Base-by-base conservation (phyloP, 495 filamentous ascomycete species). In the Lophiostoma macrostomum region DNA sequence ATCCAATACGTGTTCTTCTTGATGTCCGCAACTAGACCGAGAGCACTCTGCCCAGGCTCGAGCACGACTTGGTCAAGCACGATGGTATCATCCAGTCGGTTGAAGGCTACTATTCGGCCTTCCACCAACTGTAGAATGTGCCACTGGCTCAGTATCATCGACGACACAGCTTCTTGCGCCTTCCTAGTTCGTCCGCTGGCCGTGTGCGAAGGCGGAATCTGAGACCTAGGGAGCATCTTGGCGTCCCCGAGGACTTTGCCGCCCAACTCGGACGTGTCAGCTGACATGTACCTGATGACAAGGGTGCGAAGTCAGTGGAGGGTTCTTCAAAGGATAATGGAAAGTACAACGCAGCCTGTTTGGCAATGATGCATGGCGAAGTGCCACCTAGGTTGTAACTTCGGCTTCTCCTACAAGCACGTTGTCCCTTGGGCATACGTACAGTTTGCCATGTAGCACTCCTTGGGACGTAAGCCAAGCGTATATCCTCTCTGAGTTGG, bases 1-100 rank as follows among this genome's bases (percentile, higher is more conserved):
- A 96, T 79, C 93, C 93, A 98, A 64, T 87, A 96, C 0, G 93
- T 98, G 53, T 88, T 91, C 73, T 96, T 94, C 60, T 89, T 90
- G 25, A 84, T 76, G 68, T 98, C 93, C 4, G 89, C 83, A 60
- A 87, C 81, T 16, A 98, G 78, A 22, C 88, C 90, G 29, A 97
- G 69, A 7, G 82, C 82, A 53, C 76, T 82, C 48, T 94, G 87
- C 4, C 85, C 84, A 19, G 80, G 79, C 50, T 94, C 86, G n/a
- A 96, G 74, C 4, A 97, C 83, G 13, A 80, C 69, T 65, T 96
- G 89, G 65, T 95, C 86, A 61, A 88, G 91, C 5, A 96, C 84
- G 51, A 91, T 73, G 38, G 81, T 78, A 23, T 91, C 86, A 36
- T 90, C 91, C 44, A 97, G 76, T 23, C 88, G 79, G 57, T 96